Conservation (phyloP, 345 rosid genomes). For the Brassica rapa region DNA sequence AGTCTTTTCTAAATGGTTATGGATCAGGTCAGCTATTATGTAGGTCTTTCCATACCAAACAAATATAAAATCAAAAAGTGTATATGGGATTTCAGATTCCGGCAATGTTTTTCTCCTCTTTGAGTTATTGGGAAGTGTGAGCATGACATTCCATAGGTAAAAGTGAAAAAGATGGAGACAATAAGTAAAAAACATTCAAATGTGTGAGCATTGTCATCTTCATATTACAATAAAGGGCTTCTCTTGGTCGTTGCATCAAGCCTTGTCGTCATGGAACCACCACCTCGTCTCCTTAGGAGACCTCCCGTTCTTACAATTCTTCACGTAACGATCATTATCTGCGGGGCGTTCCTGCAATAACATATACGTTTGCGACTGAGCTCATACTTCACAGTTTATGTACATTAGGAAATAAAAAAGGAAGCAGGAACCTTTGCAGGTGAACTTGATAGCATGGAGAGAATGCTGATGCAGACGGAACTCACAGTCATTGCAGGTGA, state of each 20-base stretch:
- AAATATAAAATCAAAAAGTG: neutral
- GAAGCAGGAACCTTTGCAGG: conserved; percentile 67
- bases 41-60: too few species aligned
- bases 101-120: neutral
- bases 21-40: too few species aligned
- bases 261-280: conserved; percentile 99
- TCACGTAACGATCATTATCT: conserved; percentile 95
- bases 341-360: conserved; percentile 85
- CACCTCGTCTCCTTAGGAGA: conserved; percentile 99
- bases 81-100: neutral
- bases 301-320: conserved; percentile 91
- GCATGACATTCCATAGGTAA: conserved; percentile 5
- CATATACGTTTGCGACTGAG: neutral
- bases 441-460: conserved; percentile 97
- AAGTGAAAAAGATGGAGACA: neutral
- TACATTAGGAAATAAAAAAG: neutral
- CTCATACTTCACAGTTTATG: neutral
- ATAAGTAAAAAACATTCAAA: conserved; percentile 7
- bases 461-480: conserved; percentile 96
- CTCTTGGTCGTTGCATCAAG: conserved; percentile 38
- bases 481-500: conserved; percentile 98
- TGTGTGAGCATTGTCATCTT: neutral
- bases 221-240: conserved; percentile 14
- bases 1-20: too few species aligned
- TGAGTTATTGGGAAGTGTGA: neutral